These are phyloP conservation scores for Pleurostoma richardsiae DNA, from an alignment of 2,329 filamentous ascomycete species.

Conservation along the genomic window DNA sequence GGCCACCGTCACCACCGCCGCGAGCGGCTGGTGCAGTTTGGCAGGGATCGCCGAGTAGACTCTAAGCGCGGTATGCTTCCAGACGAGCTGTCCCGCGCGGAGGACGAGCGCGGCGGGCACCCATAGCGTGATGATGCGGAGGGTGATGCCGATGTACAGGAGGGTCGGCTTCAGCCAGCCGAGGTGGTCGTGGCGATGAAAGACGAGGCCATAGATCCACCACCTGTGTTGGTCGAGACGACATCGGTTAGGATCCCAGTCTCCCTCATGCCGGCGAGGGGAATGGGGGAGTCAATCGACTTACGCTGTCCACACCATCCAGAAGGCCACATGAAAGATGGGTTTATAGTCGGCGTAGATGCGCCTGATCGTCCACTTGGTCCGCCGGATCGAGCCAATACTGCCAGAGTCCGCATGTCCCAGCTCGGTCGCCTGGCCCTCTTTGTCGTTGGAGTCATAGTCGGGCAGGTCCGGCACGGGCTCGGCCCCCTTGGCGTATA, in stretches of 20 bases:
- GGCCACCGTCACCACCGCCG: constrained; percentile 58
- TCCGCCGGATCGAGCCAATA: constrained; percentile 11
- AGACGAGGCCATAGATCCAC: constrained; percentile 72
- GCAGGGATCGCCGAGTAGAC: constrained; percentile 60
- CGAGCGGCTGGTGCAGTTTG: constrained; percentile 57
- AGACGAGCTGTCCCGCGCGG: constrained; percentile 60
- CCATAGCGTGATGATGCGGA: constrained; percentile 71
- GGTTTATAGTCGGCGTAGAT: constrained; percentile 39
- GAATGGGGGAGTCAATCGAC: constrained; percentile 2
- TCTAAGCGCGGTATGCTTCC: constrained; percentile 59
- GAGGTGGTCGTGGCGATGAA: constrained; percentile 63
- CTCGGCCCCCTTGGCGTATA: constrained; percentile 37
- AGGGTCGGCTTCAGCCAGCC: constrained; percentile 86
- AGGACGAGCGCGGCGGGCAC: constrained; percentile 63
- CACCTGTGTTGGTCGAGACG: constrained; percentile 40
- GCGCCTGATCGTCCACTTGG: constrained; percentile 19
- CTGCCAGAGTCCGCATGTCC: constrained; percentile 16
- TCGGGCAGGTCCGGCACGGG: constrained; percentile 27
- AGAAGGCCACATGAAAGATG: constrained; percentile 38
- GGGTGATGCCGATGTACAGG: constrained; percentile 67
- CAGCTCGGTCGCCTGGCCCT: constrained; percentile 23
- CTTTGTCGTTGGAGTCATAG: constrained; percentile 24
- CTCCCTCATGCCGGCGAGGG: constrained; percentile 8
- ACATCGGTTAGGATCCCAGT: constrained; percentile 8
- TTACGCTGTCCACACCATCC: constrained; percentile 28